A percentile compares a stretch with the other conserved stretches of the same genome.
These are phyloP conservation scores for Botrytis byssoidea DNA, from an alignment of 2,329 filamentous ascomycete species.

Conservation along the genomic window DNA sequence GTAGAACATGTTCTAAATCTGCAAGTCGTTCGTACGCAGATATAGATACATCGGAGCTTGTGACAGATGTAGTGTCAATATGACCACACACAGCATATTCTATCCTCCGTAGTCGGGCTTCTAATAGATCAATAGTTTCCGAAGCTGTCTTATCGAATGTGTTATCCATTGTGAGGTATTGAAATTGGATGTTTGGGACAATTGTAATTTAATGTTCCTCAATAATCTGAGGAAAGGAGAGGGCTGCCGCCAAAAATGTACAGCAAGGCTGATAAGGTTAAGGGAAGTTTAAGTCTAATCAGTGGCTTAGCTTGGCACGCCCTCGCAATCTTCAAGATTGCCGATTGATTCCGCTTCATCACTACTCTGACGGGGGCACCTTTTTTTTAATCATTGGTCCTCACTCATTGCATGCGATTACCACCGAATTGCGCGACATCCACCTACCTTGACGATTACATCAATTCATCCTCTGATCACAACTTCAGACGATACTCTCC, in stretches of 20 bases:
- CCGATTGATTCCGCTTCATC: neutral
- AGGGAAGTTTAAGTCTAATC: neutral
- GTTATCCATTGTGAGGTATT: constrained; percentile 30
- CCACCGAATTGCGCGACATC: constrained; percentile 6
- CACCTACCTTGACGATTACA: neutral
- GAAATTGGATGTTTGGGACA: neutral
- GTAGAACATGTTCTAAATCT: constrained; percentile 31
- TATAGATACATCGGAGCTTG: constrained; percentile 19
- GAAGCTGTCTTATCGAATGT: constrained; percentile 37
- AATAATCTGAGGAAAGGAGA: constrained; percentile 17
- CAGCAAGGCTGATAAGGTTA: constrained; percentile 16
- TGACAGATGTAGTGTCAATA: constrained; percentile 20
- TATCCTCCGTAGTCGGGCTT: constrained; percentile 36
- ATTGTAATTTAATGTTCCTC: neutral
- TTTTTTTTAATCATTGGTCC: constrained; percentile 1
- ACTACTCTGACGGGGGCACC: neutral
- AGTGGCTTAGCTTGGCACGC: constrained; percentile 5
- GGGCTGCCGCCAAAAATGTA: neutral
- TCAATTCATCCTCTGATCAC: neutral
- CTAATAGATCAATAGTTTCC: constrained; percentile 38
- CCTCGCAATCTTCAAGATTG: neutral
- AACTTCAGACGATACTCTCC: neutral
- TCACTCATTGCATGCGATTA: constrained; percentile 9
- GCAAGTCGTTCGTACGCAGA: constrained; percentile 26
- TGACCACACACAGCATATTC: constrained; percentile 37